Conservation (phyloP, 2,329 filamentous ascomycete species). For the Parascedosporium putredinis region DNA sequence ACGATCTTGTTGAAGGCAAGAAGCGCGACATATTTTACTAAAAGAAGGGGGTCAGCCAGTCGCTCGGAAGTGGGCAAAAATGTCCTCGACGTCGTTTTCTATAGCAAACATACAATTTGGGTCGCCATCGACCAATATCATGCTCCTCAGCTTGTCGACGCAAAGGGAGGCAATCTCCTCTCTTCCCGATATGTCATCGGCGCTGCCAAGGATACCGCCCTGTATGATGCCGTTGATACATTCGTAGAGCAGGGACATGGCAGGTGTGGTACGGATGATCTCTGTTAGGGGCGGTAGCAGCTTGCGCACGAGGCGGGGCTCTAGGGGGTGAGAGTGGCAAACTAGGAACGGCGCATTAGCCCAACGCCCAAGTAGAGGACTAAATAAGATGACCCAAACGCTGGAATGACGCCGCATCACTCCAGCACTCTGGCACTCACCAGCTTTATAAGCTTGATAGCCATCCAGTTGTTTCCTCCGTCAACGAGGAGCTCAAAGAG, state of each 20-base stretch:
- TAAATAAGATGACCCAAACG: not conserved
- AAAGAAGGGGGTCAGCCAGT: conserved; percentile 11
- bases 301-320: conserved; percentile 85
- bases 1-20: conserved; percentile 95
- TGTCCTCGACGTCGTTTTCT: too few species aligned
- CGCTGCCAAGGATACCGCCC: conserved; percentile 80
- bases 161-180: conserved; percentile 90
- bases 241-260: conserved; percentile 97
- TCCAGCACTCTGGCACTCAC: conserved; percentile 37
- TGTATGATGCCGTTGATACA: conserved; percentile 98
- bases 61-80: not conserved
- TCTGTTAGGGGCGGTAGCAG: conserved; percentile 81
- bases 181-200: conserved; percentile 67
- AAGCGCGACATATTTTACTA: conserved; percentile 94
- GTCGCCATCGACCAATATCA: conserved; percentile 89
- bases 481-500: conserved; percentile 88
- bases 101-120: conserved; percentile 68
- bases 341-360: conserved; percentile 37
- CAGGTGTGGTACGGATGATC: conserved; percentile 86
- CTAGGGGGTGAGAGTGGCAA: conserved; percentile 89
- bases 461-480: conserved; percentile 98
- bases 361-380: not conserved
- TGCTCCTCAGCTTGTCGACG: conserved; percentile 83
- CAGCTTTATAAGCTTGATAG: conserved; percentile 96
- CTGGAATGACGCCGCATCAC: not conserved